A percentile compares a stretch with the other conserved stretches of the same genome.
Evolutionary conservation across 495 filamentous ascomycete species (phyloP).

Genomic region (Usnea hakonensis): DNA sequence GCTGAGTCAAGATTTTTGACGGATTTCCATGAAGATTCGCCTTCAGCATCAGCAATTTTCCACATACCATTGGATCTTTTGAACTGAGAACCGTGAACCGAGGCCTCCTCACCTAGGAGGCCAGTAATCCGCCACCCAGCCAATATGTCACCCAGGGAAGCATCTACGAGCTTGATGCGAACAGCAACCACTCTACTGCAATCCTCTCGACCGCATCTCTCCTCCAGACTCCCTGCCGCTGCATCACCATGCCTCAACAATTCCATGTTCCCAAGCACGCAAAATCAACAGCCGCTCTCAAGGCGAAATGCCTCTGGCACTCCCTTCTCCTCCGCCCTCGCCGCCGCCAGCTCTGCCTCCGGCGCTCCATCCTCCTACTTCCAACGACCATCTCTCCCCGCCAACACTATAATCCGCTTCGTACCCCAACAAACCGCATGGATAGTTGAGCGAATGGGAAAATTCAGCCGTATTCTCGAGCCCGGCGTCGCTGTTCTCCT

Average conservation of each 20-base stretch:
- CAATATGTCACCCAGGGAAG: conserved; percentile 4
- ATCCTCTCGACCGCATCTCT: conserved; percentile 7
- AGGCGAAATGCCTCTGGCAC: conserved; percentile 1
- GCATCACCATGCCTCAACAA: conserved; percentile 2
- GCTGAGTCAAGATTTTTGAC: not conserved
- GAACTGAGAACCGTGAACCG: not conserved
- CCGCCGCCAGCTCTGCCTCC: conserved; percentile 2
- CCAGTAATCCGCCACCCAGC: not conserved
- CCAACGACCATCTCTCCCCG: conserved; percentile 59
- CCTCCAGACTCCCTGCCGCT: not conserved
- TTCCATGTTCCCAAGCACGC: not conserved
- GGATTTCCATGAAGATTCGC: not conserved
- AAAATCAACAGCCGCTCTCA: not conserved
- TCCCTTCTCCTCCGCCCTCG: not conserved
- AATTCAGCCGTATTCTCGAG: conserved; percentile 84
- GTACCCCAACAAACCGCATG: conserved; percentile 98
- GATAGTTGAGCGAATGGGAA: conserved; percentile 99
- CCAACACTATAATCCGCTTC: conserved; percentile 93
- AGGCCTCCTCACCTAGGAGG: not conserved
- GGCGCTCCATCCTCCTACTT: conserved; percentile 46
- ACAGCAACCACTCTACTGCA: conserved; percentile 5
- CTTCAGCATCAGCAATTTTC: not conserved
- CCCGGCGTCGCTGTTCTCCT: conserved; percentile 85
- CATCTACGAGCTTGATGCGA: conserved; percentile 3
- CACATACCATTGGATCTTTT: not conserved